Percentiles rank a stretch among this genome's conserved stretches.
Conservation (phyloP, 139 green algal species). For the Tetraselmis chui region DNA sequence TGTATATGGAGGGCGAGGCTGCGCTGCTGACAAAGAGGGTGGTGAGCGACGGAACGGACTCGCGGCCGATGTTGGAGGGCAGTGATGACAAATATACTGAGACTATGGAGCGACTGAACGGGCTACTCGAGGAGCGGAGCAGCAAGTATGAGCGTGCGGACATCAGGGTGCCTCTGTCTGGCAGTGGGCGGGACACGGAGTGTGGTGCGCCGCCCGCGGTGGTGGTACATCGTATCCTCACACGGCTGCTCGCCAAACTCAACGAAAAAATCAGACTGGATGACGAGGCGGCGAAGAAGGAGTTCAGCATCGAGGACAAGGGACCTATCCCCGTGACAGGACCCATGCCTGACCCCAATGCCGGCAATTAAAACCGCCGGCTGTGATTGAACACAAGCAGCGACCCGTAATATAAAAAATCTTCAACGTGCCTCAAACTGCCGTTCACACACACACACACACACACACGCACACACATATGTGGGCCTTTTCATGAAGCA, state of each 20-base stretch:
- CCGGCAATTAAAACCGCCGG: no score
- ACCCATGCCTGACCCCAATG: neutral
- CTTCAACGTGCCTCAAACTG: no score
- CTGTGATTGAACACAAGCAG: no score
- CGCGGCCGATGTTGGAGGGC: slow-evolving; percentile 58
- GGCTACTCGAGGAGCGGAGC: slow-evolving; percentile 48
- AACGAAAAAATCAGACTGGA: neutral
- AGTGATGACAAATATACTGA: slow-evolving; percentile 20
- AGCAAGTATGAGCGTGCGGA: slow-evolving; percentile 64
- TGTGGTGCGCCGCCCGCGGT: slow-evolving; percentile 24
- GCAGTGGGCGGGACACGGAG: slow-evolving; percentile 10
- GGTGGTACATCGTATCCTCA: slow-evolving; percentile 6
- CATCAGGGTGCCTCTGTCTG: slow-evolving; percentile 50
- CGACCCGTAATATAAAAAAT: no score
- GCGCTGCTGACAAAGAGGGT: slow-evolving; percentile 57
- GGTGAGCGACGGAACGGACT: slow-evolving; percentile 52
- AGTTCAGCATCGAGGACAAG: neutral
- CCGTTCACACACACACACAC: no score
- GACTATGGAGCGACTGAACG: slow-evolving; percentile 28
- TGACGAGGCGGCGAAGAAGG: neutral
- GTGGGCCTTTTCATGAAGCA: no score
- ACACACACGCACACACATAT: no score
- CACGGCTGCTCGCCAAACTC: neutral
- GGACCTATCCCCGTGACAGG: neutral
- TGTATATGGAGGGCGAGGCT: slow-evolving; percentile 68